These are phyloP conservation scores for Hanseniaspora valbyensis DNA, from an alignment of 805 yeast genomes.

Conservation along the genomic window DNA sequence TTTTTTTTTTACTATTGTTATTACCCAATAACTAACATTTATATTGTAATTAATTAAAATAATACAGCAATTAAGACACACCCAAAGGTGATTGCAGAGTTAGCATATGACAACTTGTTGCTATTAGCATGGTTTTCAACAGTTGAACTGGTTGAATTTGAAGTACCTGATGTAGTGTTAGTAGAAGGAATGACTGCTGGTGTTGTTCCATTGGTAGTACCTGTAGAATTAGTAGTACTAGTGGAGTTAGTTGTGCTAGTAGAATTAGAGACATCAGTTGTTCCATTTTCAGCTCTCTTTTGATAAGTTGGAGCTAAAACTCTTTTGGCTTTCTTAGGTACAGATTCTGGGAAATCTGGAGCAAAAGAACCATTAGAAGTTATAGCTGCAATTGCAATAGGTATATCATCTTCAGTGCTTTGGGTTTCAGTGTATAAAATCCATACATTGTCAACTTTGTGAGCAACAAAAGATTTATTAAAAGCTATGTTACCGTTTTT, in stretches of 20 bases:
- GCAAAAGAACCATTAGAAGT: constrained; percentile 18
- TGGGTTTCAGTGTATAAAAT: constrained; percentile 1
- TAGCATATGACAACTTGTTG: too few relatives aligned
- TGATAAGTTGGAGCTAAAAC: background rate
- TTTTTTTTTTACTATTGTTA: too few relatives aligned
- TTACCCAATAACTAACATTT: too few relatives aligned
- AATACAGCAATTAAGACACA: too few relatives aligned
- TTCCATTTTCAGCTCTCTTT: background rate
- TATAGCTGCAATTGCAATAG: constrained; percentile 20
- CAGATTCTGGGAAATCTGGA: constrained; percentile 17
- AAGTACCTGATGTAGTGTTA: background rate
- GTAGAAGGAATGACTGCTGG: background rate
- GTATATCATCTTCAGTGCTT: constrained; percentile 14
- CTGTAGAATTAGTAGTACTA: constrained; percentile 15
- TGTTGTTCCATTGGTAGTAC: background rate
- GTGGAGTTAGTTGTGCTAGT: background rate
- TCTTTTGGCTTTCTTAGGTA: too few relatives aligned
- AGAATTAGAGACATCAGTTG: background rate
- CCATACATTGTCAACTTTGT: background rate
- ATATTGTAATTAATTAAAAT: too few relatives aligned
- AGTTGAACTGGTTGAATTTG: background rate
- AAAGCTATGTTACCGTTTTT: constrained; percentile 30
- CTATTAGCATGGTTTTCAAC: background rate
- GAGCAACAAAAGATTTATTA: constrained; percentile 8
- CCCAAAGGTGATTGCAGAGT: too few relatives aligned